A percentile compares a stretch with the other conserved stretches of the same genome.
phyloP scores from a whole-genome alignment of 163 green algal genomes.

The Volvox carteri region DNA sequence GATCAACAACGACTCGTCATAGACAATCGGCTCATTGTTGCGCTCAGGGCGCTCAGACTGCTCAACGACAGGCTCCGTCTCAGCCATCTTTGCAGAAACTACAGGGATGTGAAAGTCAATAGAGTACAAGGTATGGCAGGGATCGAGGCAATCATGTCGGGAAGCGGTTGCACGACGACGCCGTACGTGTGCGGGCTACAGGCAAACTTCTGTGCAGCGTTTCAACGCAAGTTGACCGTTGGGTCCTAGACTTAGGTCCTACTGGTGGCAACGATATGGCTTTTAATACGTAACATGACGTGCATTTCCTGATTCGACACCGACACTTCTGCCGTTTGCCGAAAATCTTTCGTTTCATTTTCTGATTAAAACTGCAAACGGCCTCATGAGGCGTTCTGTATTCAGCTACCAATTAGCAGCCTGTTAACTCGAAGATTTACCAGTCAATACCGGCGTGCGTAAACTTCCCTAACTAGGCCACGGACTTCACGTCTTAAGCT shows the following conservation, averaged over 20 bases:
- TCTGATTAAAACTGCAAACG: background rate
- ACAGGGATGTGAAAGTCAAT: background rate
- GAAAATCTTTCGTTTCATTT: background rate
- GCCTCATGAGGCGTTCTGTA: no score
- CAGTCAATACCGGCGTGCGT: no score
- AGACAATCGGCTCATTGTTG: slow-evolving; percentile 51
- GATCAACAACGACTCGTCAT: slow-evolving; percentile 64
- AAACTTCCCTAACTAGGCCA: no score
- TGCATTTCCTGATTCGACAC: no score
- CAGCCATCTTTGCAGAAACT: slow-evolving; percentile 32
- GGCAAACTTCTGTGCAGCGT: background rate
- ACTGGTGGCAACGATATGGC: no score
- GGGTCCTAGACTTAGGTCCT: no score
- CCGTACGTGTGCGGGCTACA: background rate
- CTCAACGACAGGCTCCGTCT: slow-evolving; percentile 14
- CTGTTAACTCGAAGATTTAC: no score
- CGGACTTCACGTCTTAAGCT: no score
- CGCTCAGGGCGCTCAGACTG: slow-evolving; percentile 22
- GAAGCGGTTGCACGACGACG: slow-evolving; percentile 16
- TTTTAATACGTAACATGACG: no score
- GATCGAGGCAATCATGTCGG: background rate
- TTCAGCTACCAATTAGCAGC: no score
- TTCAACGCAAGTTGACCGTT: background rate
- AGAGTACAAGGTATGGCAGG: background rate
- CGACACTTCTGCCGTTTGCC: no score